Evolutionary conservation across 139 green algal species (phyloP), one percentile per base, ranked within the genome.

Genomic region (Volvox reticuliferus): DNA sequence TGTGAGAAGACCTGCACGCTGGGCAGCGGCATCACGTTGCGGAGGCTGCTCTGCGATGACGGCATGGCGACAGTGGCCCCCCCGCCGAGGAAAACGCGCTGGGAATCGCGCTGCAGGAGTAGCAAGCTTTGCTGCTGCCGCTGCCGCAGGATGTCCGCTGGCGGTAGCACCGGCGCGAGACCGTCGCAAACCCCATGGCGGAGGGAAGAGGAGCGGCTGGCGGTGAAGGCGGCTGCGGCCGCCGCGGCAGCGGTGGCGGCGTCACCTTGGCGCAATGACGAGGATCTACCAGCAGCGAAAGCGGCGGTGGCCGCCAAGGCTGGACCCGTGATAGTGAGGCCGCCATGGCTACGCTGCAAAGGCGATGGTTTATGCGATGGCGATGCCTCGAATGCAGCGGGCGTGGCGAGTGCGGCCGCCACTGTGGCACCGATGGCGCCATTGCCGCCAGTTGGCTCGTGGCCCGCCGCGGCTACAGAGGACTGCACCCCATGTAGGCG

Each of bases 1-100:
- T 73, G 79, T 0, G 81, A 87, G 22, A 87, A n/a, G 16, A 87
- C 81, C 62, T 87, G 81, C n/a, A 87, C 81, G 81, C 81, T 87
- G 32, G 81, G 81, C 62, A 61, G 81, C 61, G 65, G 65, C 65
- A 28, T 28, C 12, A 73, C 24, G 65, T 12, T 12, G 65, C 65
- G 65, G 21, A 73, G 65, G 79, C 79, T 32, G 79, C 55, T 14
- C 50, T 28, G 80, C 44, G 62, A 12, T 20, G 6, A 0, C 61
- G 26, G 19, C 50, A 20, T 62, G 61, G 12, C 18, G 81, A 3
- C 14, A 2, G 62, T 32, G 44, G 44, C 44, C 5, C 44, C 44
- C 5, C 44, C 44, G 61, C 79, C 22, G 20, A 55, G 79, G 50
- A 86, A 86, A 32, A 76, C 30, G 30, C 61, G 61, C n/a, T 77